These are phyloP conservation scores for Suillus ampliporus DNA, from an alignment of 768 basidiomycete genomes.

Conservation along the genomic window DNA sequence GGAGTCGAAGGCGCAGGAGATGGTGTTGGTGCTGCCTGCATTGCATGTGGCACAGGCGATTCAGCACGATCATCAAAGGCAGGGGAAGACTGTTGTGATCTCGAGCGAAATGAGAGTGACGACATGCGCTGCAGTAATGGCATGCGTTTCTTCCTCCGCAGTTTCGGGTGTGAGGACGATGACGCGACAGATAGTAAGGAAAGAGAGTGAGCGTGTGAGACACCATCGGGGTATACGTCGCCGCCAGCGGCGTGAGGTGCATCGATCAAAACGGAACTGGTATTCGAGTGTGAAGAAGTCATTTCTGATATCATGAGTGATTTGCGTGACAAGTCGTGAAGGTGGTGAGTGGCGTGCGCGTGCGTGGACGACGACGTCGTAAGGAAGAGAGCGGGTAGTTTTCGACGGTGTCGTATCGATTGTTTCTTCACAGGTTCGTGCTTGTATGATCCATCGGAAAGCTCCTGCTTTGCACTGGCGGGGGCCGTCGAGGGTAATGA, in stretches of 20 bases:
- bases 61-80: conserved; percentile 25
- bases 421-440: conserved; percentile 20
- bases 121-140: conserved; percentile 36
- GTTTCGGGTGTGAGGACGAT: conserved; percentile 33
- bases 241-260: conserved; percentile 27
- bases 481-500: conserved; percentile 24
- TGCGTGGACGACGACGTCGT: conserved; percentile 17
- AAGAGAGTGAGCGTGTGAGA: conserved; percentile 20
- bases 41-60: conserved; percentile 14
- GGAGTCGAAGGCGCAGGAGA: conserved; percentile 27
- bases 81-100: conserved; percentile 26
- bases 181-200: conserved; percentile 25
- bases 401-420: conserved; percentile 23
- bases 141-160: conserved; percentile 47
- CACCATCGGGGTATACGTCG: conserved; percentile 20
- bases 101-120: conserved; percentile 26
- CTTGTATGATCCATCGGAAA: conserved; percentile 15
- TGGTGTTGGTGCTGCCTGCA: conserved; percentile 24
- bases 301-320: conserved; percentile 18
- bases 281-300: conserved; percentile 17
- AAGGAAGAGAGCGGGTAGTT: conserved; percentile 29
- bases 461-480: conserved; percentile 20
- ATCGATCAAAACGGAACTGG: conserved; percentile 28
- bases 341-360: conserved; percentile 20
- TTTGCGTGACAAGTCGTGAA: conserved; percentile 8